Evolutionary conservation across 352 stramenopile species (phyloP).

Genomic region (Globisporangium megalacanthum): DNA sequence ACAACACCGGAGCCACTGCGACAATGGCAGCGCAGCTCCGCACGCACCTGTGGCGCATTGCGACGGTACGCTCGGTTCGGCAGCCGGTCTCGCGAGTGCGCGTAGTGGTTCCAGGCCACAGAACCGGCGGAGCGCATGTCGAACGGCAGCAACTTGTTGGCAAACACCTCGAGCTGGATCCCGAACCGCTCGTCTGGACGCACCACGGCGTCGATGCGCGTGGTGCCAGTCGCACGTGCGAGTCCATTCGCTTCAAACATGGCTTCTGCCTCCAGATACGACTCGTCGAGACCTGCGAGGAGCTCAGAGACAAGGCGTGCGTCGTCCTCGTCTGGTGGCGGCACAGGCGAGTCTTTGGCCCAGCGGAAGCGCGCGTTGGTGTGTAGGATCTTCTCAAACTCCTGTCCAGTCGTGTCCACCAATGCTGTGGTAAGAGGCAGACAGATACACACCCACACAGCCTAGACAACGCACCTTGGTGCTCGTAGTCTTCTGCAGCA

Average conservation of each 20-base stretch:
- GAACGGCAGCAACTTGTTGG: slow-evolving; percentile 44
- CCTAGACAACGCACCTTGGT: slow-evolving; percentile 21
- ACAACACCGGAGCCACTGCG: too few species aligned
- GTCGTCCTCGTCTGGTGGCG: neutral
- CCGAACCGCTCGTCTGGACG: slow-evolving; percentile 27
- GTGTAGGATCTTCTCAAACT: slow-evolving; percentile 1
- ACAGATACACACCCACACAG: too few species aligned
- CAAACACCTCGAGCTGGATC: slow-evolving; percentile 38
- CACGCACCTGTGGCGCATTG: slow-evolving; percentile 28
- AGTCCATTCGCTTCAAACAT: slow-evolving; percentile 37
- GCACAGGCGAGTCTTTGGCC: neutral
- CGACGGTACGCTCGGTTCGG: slow-evolving; percentile 37
- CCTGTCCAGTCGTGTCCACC: too few species aligned
- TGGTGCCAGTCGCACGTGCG: slow-evolving; percentile 16
- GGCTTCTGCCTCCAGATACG: slow-evolving; percentile 21
- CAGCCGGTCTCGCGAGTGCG: slow-evolving; percentile 26
- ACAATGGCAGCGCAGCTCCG: neutral
- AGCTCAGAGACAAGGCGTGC: slow-evolving; percentile 23
- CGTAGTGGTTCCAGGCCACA: slow-evolving; percentile 39
- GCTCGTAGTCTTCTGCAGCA: slow-evolving; percentile 27
- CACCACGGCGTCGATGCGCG: slow-evolving; percentile 27
- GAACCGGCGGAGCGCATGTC: slow-evolving; percentile 29
- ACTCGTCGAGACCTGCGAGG: slow-evolving; percentile 17
- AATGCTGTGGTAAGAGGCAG: too few species aligned
- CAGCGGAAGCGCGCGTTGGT: neutral